A percentile compares a stretch with the other conserved stretches of the same genome.
phyloP scores from a whole-genome alignment of 805 yeast genomes.

The Candida taoyuanica region DNA sequence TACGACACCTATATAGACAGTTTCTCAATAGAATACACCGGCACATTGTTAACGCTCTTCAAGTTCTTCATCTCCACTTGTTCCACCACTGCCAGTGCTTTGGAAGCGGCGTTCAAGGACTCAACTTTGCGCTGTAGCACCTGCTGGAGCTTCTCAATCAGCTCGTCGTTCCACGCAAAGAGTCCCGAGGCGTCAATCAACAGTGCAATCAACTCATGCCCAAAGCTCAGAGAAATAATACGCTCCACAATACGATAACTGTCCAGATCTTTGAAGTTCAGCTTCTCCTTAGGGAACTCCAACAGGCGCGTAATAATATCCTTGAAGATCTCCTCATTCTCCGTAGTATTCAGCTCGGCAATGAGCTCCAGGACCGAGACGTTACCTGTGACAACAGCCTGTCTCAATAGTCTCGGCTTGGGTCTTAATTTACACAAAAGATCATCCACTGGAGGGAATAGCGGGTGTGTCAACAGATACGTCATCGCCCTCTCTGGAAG shows the following conservation, averaged over 20 bases:
- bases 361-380: slow-evolving; percentile 61
- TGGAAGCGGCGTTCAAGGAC: slow-evolving; percentile 37
- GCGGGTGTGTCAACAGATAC: slow-evolving; percentile 81
- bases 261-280: slow-evolving; percentile 22
- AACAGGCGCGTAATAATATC: slow-evolving; percentile 65
- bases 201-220: slow-evolving; percentile 58
- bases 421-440: slow-evolving; percentile 49
- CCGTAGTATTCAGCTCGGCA: slow-evolving; percentile 49
- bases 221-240: slow-evolving; percentile 42
- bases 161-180: slow-evolving; percentile 55
- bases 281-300: slow-evolving; percentile 47
- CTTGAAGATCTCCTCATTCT: slow-evolving; percentile 58
- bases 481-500: slow-evolving; percentile 48
- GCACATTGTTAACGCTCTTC: slow-evolving; percentile 39
- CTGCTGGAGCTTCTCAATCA: slow-evolving; percentile 40
- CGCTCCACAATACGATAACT: slow-evolving; percentile 40
- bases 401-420: slow-evolving; percentile 66
- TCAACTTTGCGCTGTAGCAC: slow-evolving; percentile 46
- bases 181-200: slow-evolving; percentile 72
- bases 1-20: slow-evolving; percentile 26
- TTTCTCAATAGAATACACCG: slow-evolving; percentile 51
- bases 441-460: slow-evolving; percentile 66
- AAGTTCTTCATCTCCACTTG: slow-evolving; percentile 26
- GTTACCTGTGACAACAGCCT: slow-evolving; percentile 75
- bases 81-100: slow-evolving; percentile 25